phyloP scores from a whole-genome alignment of 73 alveolate species.

The Tetrahymena borealis region DNA sequence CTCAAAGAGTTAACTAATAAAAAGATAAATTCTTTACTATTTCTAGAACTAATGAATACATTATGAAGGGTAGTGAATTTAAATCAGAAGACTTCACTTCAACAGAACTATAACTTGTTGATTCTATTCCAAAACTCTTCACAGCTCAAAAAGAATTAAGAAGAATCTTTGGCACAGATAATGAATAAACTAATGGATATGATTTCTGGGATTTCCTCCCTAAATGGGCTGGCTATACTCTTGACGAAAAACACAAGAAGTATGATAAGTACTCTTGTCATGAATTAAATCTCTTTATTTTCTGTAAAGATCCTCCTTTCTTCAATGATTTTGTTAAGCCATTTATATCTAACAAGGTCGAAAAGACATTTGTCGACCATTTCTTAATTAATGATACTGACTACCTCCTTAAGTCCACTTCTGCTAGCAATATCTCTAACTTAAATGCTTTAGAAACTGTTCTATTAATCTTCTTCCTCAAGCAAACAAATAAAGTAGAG shows the following conservation, averaged over 20 bases:
- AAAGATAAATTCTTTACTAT: conserved; percentile 17
- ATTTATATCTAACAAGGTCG: conserved; percentile 58
- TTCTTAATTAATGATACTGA: conserved; percentile 23
- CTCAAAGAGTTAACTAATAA: neutral
- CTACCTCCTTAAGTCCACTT: conserved; percentile 20
- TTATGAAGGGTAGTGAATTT: conserved; percentile 11
- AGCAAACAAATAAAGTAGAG: conserved; percentile 33
- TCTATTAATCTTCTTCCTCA: conserved; percentile 31
- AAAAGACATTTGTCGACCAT: conserved; percentile 56
- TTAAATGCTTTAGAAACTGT: conserved; percentile 57
- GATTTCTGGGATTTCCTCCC: conserved; percentile 41
- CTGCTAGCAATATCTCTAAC: conserved; percentile 1
- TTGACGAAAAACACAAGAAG: conserved; percentile 58
- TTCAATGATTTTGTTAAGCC: conserved; percentile 57
- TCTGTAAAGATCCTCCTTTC: conserved; percentile 58
- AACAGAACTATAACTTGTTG: conserved; percentile 18
- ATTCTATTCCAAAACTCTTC: neutral
- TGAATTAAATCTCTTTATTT: conserved; percentile 69
- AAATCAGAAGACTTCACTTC: conserved; percentile 40
- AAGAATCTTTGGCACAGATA: conserved; percentile 10
- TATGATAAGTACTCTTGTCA: conserved; percentile 52
- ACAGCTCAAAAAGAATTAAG: conserved; percentile 18
- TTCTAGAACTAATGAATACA: neutral
- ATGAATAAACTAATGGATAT: conserved; percentile 1
- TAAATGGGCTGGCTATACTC: conserved; percentile 43